Percentiles rank a stretch among this genome's conserved stretches.
These are phyloP conservation scores for Fomitopsis palustris DNA, from an alignment of 1,284 basidiomycete genomes.

Conservation along the genomic window DNA sequence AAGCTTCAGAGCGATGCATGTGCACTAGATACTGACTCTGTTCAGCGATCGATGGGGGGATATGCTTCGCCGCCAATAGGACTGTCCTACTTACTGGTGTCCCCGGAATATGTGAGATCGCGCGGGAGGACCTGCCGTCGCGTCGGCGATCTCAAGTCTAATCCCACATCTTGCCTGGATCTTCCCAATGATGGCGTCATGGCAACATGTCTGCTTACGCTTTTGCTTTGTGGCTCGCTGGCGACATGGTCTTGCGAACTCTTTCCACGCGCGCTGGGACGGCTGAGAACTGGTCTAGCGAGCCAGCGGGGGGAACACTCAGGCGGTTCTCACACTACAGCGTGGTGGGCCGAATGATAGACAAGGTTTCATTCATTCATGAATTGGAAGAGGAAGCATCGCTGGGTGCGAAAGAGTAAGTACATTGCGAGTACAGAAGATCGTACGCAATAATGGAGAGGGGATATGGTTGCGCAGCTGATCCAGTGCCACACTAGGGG, in stretches of 20 bases:
- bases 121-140: not conserved
- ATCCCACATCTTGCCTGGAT: not conserved
- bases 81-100: no score
- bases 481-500: not conserved
- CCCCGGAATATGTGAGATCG: not conserved
- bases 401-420: not conserved
- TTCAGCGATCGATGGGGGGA: no score
- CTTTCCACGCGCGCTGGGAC: not conserved
- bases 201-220: not conserved
- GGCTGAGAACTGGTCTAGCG: not conserved
- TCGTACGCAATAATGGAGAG: not conserved
- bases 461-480: not conserved
- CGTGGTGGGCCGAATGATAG: not conserved
- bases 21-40: no score
- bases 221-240: not conserved
- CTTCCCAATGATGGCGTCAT: not conserved
- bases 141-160: not conserved
- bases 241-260: not conserved
- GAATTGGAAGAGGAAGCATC: not conserved
- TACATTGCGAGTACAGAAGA: not conserved
- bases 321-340: not conserved
- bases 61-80: not conserved
- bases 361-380: not conserved
- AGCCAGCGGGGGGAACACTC: not conserved
- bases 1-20: no score